Evolutionary conservation across 116 monocot species (phyloP).

Genomic region (Dioscorea cayenensis): DNA sequence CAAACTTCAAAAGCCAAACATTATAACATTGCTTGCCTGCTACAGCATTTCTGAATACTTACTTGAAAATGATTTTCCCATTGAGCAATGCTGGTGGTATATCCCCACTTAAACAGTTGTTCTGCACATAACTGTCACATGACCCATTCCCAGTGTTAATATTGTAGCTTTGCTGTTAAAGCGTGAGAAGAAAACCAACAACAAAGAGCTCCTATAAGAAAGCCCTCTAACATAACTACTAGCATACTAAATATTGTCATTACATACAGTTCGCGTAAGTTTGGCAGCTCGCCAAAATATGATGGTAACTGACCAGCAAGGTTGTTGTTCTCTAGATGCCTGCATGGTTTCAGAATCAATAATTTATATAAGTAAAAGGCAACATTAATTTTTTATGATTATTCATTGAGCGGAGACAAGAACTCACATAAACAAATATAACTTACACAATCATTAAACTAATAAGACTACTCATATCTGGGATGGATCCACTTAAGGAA

Average conservation of each 20-base stretch:
- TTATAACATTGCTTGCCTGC: neutral
- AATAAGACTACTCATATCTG: constrained; percentile 30
- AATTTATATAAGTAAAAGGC: neutral
- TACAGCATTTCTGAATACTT: constrained; percentile 6
- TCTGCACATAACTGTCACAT: constrained; percentile 39
- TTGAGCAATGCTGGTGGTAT: constrained; percentile 28
- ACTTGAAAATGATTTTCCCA: constrained; percentile 32
- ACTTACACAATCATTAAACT: constrained; percentile 32
- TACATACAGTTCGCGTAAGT: constrained; percentile 37
- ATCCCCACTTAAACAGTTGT: constrained; percentile 32
- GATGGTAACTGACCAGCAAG: constrained; percentile 36
- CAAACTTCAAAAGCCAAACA: too few relatives aligned
- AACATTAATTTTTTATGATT: neutral
- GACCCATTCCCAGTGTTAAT: neutral
- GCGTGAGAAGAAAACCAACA: too few relatives aligned
- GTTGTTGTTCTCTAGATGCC: constrained; percentile 44
- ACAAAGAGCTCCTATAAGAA: too few relatives aligned
- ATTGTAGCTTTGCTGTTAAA: neutral
- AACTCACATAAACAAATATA: neutral
- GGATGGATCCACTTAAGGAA: constrained; percentile 36
- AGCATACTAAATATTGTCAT: neutral
- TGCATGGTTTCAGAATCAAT: constrained; percentile 3
- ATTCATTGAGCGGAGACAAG: neutral
- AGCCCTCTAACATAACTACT: neutral
- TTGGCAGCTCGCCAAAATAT: constrained; percentile 36